Base-by-base conservation (phyloP, 164 flowering plant genomes). In the Liquidambar formosana region DNA sequence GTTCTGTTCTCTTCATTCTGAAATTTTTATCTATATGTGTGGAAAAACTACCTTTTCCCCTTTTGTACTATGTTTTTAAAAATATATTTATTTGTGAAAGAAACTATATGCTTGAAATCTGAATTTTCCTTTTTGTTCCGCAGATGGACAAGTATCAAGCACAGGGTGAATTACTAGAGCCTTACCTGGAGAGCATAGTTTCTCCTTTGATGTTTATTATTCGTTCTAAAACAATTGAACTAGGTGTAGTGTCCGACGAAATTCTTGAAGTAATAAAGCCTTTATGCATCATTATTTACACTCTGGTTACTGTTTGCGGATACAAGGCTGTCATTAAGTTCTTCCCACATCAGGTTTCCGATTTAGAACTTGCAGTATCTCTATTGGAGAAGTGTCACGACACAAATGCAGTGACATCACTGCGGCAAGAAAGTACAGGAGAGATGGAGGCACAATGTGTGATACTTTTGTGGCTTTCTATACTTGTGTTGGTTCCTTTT, bases 131-230 rank as follows among this genome's bases (percentile, higher is more conserved):
- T 57, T 67, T 10, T 53, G 48, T 48, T 51, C 51, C 78, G 80
- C 88, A 95, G 99, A 71, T 91, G 85, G 99, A 89, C 68, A 91
- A 95, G 77, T 95, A 93, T 82, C 99, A 95, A 79, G 82, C 91
- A 66, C 93, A 91, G 80, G 97, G 99, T 10, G 90, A 95, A 61
- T 71, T 95, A 43, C 49, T 95, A 51, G 99, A 95, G 80, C 98
- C 97, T 14, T 95, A 90, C 78, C 76, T 95, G 75, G 99, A 93
- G 83, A 88, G 75, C 79, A 89, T 95, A 45, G 82, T 93, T 68
- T 83, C 92, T 67, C 97, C 99, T 12, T 66, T 95, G 65, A 95
- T 95, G 99, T 77, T 63, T 41, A 77, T 93, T 38, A 72, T 95
- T 51, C 88, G 97, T 27, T 77, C 93, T 13, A 91, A 85, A 78